Evolutionary conservation across 306 rosid genomes (phyloP).

Genomic region (Hippophae gyantsensis): DNA sequence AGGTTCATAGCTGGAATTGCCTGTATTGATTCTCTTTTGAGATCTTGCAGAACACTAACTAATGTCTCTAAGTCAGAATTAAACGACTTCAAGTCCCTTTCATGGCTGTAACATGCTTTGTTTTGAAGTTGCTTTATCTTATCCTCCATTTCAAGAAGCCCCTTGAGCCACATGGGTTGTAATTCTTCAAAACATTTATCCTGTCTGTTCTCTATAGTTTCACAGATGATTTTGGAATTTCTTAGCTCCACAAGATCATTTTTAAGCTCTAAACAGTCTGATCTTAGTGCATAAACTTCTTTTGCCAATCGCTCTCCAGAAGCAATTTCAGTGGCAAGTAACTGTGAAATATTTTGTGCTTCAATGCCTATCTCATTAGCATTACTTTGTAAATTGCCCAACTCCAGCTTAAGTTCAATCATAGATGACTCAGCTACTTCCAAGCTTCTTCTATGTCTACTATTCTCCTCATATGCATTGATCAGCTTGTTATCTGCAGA

Average conservation of each 20-base stretch:
- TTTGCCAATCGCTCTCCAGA: slow-evolving; percentile 64
- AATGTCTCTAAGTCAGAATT: slow-evolving; percentile 54
- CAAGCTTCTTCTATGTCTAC: slow-evolving; percentile 53
- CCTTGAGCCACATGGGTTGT: slow-evolving; percentile 55
- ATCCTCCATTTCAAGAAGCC: slow-evolving; percentile 65
- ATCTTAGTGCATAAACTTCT: slow-evolving; percentile 61
- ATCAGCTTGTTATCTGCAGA: slow-evolving; percentile 47
- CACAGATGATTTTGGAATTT: slow-evolving; percentile 35
- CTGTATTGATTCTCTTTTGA: slow-evolving; percentile 58
- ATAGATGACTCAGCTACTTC: slow-evolving; percentile 72
- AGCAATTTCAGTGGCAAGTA: slow-evolving; percentile 69
- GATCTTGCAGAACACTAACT: slow-evolving; percentile 47
- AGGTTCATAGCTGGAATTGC: slow-evolving; percentile 32
- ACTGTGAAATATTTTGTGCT: slow-evolving; percentile 49
- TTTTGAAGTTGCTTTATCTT: slow-evolving; percentile 64
- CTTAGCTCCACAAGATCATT: slow-evolving; percentile 53
- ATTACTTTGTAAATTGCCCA: slow-evolving; percentile 54
- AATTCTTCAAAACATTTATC: slow-evolving; percentile 36
- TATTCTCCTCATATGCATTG: slow-evolving; percentile 56
- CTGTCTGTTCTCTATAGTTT: slow-evolving; percentile 32
- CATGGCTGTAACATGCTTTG: slow-evolving; percentile 56
- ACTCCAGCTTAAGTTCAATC: slow-evolving; percentile 58
- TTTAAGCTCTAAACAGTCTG: slow-evolving; percentile 70
- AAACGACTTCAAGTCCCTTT: slow-evolving; percentile 51
- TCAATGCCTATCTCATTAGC: slow-evolving; percentile 68